Conservation (phyloP, 768 basidiomycete genomes). For the Tubosaeta brunneosetosa region DNA sequence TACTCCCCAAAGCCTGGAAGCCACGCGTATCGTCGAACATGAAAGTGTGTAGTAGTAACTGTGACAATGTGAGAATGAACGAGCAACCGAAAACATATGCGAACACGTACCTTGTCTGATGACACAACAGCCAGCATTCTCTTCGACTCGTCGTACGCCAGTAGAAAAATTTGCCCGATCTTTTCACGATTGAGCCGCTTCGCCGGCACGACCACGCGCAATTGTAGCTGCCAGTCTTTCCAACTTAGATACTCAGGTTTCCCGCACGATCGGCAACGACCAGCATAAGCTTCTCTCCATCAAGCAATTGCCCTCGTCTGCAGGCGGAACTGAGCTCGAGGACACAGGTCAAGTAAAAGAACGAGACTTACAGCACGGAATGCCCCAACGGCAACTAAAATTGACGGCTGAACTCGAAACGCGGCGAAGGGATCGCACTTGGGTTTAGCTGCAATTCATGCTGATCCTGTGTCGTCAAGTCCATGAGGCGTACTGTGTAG, state of each 20-base stretch:
- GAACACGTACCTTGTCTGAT: constrained; percentile 24
- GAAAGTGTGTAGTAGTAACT: constrained; percentile 43
- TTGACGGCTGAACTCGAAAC: constrained; percentile 8
- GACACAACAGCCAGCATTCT: too few species aligned
- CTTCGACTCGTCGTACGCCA: too few species aligned
- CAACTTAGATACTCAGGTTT: constrained; percentile 35
- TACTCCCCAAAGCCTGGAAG: constrained; percentile 38
- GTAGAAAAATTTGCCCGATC: constrained; percentile 40
- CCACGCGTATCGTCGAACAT: constrained; percentile 42
- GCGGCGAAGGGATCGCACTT: neutral
- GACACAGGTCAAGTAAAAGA: neutral
- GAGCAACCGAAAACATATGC: too few species aligned
- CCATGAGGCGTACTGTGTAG: constrained; percentile 15
- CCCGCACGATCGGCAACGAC: constrained; percentile 35
- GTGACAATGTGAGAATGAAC: neutral
- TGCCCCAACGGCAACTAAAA: constrained; percentile 20
- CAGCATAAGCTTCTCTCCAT: constrained; percentile 37
- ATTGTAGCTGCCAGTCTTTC: constrained; percentile 32
- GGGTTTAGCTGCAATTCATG: too few species aligned
- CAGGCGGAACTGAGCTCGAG: neutral
- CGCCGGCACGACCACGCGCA: constrained; percentile 11
- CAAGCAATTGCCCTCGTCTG: constrained; percentile 39
- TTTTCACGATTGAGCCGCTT: constrained; percentile 42
- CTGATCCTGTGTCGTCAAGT: too few species aligned
- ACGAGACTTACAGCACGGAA: constrained; percentile 14